Evolutionary conservation across 2,329 filamentous ascomycete species (phyloP), one percentile per base, ranked within the genome.

Genomic region (Sphaerulina vaccinii): DNA sequence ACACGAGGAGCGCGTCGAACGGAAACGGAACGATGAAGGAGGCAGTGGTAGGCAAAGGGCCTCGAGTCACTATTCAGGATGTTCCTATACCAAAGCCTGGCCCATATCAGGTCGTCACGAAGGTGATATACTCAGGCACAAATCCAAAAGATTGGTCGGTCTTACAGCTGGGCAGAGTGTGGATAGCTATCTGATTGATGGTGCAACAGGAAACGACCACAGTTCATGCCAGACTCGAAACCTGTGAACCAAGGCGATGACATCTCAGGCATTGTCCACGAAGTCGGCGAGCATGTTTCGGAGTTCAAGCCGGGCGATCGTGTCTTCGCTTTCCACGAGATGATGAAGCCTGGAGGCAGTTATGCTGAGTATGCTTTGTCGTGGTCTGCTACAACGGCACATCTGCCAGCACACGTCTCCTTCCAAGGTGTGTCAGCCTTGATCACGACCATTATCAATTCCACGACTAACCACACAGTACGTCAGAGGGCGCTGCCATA

Each of bases 351-450:
- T 0, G 63, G 73, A 29, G 83, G 83, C 2, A 75, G 72, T 6
- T 86, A 78, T 54, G 83, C 82, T 3, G 82, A 85, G 61, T 86
- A 85, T 57, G 79, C 81, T 2, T 67, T 85, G 9, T 76, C 77
- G 0, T 77, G 73, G 67, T 73, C 75, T 27, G 72, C 79, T 59
- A 80, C 80, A 0, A 83, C 81, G 0, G 83, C 84, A 61, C 77
- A 77, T 57, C 69, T 83, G 15, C 78, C 80, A 0, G 55, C 70
- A 24, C 65, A 71, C 15, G 72, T 73, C 2, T 73, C 70, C 16
- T 82, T 80, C 46, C 78, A 83, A 65, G 77, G 76, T 75, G 62
- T 6, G 59, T 15, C 23, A 3, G 9, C 5, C 6, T 10, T 11
- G 33, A 2, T 15, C 11, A 11, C 10, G 8, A 9, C 1, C 2